Percentiles rank a stretch among this genome's conserved stretches.
phyloP scores from a whole-genome alignment of 495 filamentous ascomycete genomes.

The Parachaetomium inaequale region DNA sequence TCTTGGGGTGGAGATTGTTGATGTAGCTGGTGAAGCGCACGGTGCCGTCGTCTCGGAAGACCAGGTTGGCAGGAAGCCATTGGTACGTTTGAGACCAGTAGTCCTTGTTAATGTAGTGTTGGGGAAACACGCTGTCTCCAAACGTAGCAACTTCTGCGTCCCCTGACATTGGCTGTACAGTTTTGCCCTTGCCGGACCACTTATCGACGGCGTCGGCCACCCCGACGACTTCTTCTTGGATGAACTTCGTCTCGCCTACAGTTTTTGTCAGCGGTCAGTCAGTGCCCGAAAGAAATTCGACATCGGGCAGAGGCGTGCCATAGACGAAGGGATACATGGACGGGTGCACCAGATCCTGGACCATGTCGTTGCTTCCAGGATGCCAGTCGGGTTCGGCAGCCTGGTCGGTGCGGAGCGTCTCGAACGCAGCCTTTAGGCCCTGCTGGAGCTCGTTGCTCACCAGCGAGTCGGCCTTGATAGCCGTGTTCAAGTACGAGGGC shows the following conservation, averaged over 20 bases:
- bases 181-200: slow-evolving; percentile 32
- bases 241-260: slow-evolving; percentile 23
- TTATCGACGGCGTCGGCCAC: slow-evolving; percentile 32
- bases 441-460: slow-evolving; percentile 21
- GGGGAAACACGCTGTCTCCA: no score
- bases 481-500: slow-evolving; percentile 8
- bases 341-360: slow-evolving; percentile 60
- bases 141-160: not conserved
- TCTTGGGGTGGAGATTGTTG: slow-evolving; percentile 59
- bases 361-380: slow-evolving; percentile 52
- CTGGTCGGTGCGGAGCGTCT: slow-evolving; percentile 42
- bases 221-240: slow-evolving; percentile 36
- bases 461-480: slow-evolving; percentile 33
- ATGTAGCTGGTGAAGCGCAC: slow-evolving; percentile 68
- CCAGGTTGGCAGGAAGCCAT: slow-evolving; percentile 60
- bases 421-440: slow-evolving; percentile 24
- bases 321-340: slow-evolving; percentile 60
- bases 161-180: slow-evolving; percentile 23
- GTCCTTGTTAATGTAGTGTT: slow-evolving; percentile 20
- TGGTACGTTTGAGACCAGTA: slow-evolving; percentile 52
- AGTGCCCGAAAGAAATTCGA: not conserved
- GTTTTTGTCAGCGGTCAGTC: not conserved
- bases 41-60: slow-evolving; percentile 43
- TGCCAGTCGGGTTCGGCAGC: slow-evolving; percentile 53
- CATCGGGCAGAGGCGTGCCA: slow-evolving; percentile 22